phyloP scores from a whole-genome alignment of 148 eudicot genomes.

The Cornus florida region DNA sequence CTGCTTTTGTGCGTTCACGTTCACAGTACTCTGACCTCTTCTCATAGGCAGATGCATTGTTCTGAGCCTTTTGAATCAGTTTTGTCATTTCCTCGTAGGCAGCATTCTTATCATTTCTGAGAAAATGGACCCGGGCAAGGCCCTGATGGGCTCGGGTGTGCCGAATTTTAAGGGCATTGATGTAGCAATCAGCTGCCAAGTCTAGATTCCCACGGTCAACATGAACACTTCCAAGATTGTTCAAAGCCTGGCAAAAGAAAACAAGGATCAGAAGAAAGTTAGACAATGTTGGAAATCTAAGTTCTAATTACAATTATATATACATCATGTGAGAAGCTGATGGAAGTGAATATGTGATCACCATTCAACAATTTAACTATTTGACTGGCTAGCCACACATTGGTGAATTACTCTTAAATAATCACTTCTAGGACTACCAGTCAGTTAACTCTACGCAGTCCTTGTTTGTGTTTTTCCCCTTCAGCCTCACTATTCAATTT shows the following conservation, averaged over 20 bases:
- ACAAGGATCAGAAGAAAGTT: constrained; percentile 7
- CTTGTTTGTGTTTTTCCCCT: background rate
- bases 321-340: background rate
- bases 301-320: background rate
- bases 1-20: constrained; percentile 81
- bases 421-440: background rate
- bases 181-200: constrained; percentile 87
- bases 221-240: constrained; percentile 95
- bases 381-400: background rate
- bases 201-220: constrained; percentile 85
- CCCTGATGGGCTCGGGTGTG: constrained; percentile 99
- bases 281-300: background rate
- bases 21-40: constrained; percentile 98
- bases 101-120: constrained; percentile 63
- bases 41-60: constrained; percentile 96
- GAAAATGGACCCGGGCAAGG: constrained; percentile 89
- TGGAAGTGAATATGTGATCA: background rate
- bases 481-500: background rate
- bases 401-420: background rate
- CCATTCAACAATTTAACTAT: background rate
- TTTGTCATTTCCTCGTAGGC: constrained; percentile 94
- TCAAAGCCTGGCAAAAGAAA: constrained; percentile 63
- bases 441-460: background rate
- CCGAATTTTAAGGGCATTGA: constrained; percentile 83
- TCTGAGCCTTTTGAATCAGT: constrained; percentile 80